Percentiles rank a stretch among this genome's conserved stretches.
Conservation (phyloP, 371 early-diverging fungal species). For the Dichotomocladium elegans region DNA sequence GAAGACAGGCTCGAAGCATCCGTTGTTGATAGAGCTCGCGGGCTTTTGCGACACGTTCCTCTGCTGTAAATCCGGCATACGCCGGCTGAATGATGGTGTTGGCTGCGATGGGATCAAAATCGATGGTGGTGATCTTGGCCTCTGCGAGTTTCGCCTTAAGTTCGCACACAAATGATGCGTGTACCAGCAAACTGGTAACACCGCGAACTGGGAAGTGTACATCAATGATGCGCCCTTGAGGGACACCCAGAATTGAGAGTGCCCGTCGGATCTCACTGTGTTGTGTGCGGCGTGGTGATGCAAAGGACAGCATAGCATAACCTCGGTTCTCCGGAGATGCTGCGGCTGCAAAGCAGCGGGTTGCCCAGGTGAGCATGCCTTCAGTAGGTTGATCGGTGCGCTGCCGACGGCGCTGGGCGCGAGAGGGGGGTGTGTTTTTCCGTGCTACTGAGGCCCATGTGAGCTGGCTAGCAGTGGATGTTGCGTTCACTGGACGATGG, state of each 20-base stretch:
- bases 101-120: neutral
- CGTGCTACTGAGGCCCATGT: neutral
- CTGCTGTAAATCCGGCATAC: neutral
- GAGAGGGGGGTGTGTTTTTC: neutral
- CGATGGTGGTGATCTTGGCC: neutral
- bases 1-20: neutral
- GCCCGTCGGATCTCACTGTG: neutral
- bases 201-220: neutral
- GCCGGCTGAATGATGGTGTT: neutral
- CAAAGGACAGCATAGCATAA: too few species aligned
- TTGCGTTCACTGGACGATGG: too few species aligned
- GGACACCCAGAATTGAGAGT: neutral
- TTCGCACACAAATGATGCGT: neutral
- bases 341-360: too few species aligned
- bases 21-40: neutral
- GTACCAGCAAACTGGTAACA: neutral
- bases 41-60: neutral
- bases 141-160: neutral
- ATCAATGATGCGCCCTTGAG: neutral
- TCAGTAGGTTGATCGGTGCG: too few species aligned
- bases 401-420: too few species aligned
- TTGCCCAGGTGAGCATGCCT: too few species aligned
- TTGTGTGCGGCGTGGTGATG: neutral
- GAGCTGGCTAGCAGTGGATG: too few species aligned
- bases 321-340: too few species aligned